A percentile compares a stretch with the other conserved stretches of the same genome.
Evolutionary conservation across 148 eudicot genomes (phyloP).

Genomic region (Agrostemma githago): DNA sequence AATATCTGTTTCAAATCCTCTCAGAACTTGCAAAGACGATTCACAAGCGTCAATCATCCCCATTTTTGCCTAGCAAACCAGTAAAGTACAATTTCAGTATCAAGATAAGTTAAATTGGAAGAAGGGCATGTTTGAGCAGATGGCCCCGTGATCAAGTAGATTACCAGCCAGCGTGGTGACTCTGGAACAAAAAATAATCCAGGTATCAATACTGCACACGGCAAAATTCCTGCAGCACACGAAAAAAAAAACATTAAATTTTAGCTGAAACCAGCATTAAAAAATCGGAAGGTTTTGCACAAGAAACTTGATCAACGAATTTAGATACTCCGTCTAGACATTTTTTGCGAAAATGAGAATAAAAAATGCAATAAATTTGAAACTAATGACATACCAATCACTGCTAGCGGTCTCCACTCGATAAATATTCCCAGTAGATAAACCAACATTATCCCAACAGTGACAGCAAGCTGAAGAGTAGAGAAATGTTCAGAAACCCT

Average conservation of each 20-base stretch:
- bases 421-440: conserved; percentile 74
- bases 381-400: conserved; percentile 47
- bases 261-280: background rate
- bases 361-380: background rate
- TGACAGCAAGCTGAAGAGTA: conserved; percentile 62
- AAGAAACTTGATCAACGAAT: background rate
- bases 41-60: conserved; percentile 84
- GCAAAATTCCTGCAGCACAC: conserved; percentile 56
- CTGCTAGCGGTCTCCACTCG: conserved; percentile 78
- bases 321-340: background rate
- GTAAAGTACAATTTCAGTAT: background rate
- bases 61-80: conserved; percentile 66
- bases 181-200: conserved; percentile 92
- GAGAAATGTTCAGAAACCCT: background rate
- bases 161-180: conserved; percentile 99
- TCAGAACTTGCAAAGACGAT: conserved; percentile 77
- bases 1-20: conserved; percentile 66
- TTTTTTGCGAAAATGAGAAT: background rate
- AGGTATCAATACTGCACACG: conserved; percentile 76
- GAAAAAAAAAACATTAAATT: background rate
- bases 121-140: background rate
- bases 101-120: background rate
- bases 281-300: background rate
- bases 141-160: background rate
- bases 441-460: conserved; percentile 74